Base-by-base conservation (phyloP, 345 rosid species). In the Aegle marmelos region DNA sequence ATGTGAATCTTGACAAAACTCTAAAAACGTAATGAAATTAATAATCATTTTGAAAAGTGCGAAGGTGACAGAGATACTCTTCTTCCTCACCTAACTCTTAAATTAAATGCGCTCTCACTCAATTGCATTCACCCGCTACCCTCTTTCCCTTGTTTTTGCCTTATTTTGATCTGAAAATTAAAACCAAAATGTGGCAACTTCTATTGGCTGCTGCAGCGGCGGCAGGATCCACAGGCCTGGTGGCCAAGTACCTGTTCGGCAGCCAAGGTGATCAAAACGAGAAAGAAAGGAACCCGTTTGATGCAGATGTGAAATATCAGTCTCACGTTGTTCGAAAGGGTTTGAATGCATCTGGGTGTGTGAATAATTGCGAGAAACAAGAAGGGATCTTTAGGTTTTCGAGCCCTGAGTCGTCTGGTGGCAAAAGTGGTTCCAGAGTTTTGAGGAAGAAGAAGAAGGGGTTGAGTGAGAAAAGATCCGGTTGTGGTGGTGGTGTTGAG, bases 351-450 rank as follows among this genome's bases (percentile, higher is more conserved):
- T 60, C 86, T 66, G 83, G 89, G 60, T 75, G 22, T 24, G 87
- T 72, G 63, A 74, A 72, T 33, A 75, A 59, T 73, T 71, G 65
- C 53, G 85, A 83, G 41, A 82, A 75, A 66, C 73, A 74, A 76
- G 84, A 85, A 22, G 89, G 82, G 72, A 83, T 92, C 71, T 94
- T 94, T 86, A 83, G 92, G 87, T 90, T 94, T 83, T 89, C 92
- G 66, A 92, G 97, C 58, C 73, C 90, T 54, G 91, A 84, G 69
- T 89, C 90, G 69, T 88, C 91, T 14, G 63, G 79, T 17, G 70
- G 63, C 1, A 72, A 80, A 24, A 61, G 70, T 48, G 82, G 74
- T 28, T 56, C 68, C 14, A 90, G 81, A 83, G 79, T 70, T 28
- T 63, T 58, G 59, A 80, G 86, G 79, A 80, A 79, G 78, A 74